These are phyloP conservation scores for Rhodotorula diobovata DNA, from an alignment of 768 basidiomycete species.

Conservation along the genomic window DNA sequence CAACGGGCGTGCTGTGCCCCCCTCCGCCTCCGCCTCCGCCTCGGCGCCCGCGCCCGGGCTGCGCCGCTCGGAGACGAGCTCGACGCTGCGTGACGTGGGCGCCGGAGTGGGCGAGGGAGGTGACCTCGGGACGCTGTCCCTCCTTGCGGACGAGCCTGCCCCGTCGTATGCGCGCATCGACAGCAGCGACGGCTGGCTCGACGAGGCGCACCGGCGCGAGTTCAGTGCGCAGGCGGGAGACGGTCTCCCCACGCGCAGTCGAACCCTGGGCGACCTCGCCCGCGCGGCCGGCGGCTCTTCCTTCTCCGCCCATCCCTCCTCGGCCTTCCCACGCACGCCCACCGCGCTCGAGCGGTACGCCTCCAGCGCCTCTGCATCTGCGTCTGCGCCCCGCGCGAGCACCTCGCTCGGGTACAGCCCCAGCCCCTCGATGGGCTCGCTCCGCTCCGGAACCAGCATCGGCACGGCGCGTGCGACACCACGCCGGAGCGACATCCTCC, in stretches of 20 bases:
- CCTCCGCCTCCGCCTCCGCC: neutral
- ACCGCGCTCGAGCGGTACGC: neutral
- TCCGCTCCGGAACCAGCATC: too few relatives aligned
- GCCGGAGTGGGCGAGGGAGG: neutral
- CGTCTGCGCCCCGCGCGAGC: too few relatives aligned
- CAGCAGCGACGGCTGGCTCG: neutral
- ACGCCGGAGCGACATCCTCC: neutral
- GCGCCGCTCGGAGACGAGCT: conserved; percentile 21
- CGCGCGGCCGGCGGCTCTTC: neutral
- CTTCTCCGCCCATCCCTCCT: neutral
- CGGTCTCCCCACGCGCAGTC: neutral
- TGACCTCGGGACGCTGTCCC: too few relatives aligned
- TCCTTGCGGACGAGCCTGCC: too few relatives aligned
- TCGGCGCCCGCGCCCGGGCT: neutral
- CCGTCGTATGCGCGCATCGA: neutral
- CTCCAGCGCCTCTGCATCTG: neutral
- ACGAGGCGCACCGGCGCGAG: neutral
- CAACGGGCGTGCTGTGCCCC: neutral
- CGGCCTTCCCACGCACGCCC: too few relatives aligned
- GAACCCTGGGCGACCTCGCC: neutral
- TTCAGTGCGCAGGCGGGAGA: neutral
- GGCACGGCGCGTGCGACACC: neutral
- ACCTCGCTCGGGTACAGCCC: too few relatives aligned
- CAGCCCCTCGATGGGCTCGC: too few relatives aligned
- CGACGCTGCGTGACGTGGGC: conserved; percentile 16